These are phyloP conservation scores for Lactarius deliciosus DNA, from an alignment of 768 basidiomycete genomes.

Conservation along the genomic window DNA sequence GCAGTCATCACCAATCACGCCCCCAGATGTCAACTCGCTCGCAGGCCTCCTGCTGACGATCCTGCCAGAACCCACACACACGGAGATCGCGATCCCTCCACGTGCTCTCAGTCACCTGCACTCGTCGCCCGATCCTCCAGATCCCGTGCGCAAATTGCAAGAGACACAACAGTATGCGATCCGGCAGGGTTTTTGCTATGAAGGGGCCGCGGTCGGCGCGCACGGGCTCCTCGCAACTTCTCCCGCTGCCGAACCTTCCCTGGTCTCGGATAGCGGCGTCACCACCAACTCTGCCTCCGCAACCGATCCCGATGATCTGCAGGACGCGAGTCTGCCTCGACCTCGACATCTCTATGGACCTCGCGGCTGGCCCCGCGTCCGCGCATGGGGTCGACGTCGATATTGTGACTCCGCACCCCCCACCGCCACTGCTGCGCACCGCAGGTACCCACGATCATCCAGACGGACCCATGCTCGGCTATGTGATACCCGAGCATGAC, in stretches of 20 bases:
- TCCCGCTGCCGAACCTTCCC: neutral
- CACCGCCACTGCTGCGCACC: slow-evolving; percentile 1
- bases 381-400: neutral
- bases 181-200: slow-evolving; percentile 22
- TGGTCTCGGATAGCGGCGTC: neutral
- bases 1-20: neutral
- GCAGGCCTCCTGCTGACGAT: too few relatives aligned
- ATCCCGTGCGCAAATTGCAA: too few relatives aligned
- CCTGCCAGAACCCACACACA: too few relatives aligned
- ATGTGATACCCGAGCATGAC: slow-evolving; percentile 8
- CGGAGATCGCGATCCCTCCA: too few relatives aligned
- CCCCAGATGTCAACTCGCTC: slow-evolving; percentile 1
- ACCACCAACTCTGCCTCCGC: neutral
- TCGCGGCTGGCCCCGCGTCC: neutral
- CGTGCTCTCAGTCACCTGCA: too few relatives aligned
- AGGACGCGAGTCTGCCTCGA: neutral
- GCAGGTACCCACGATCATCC: slow-evolving; percentile 4
- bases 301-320: neutral
- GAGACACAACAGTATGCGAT: too few relatives aligned
- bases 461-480: slow-evolving; percentile 21
- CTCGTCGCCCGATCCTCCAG: too few relatives aligned
- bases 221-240: slow-evolving; percentile 23
- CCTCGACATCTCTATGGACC: slow-evolving; percentile 9
- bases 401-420: neutral
- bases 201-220: slow-evolving; percentile 20